Conservation (phyloP, 192 early-diverging fungal genomes). For the Fimicolochytrium jonesii region DNA sequence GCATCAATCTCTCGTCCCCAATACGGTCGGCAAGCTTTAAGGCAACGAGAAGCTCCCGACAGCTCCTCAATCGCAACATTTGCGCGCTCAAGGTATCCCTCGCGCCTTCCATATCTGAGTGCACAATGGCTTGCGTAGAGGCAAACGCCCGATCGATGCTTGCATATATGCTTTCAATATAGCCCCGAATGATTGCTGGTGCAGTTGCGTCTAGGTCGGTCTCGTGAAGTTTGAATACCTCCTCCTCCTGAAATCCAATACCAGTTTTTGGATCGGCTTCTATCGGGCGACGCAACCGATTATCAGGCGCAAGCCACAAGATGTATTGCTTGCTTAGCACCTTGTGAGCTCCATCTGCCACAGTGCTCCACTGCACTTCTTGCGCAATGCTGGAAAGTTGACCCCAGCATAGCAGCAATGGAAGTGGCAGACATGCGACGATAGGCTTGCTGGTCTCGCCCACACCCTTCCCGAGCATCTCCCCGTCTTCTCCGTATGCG, state of each 20-base stretch:
- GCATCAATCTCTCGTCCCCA: constrained; percentile 14
- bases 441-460: constrained; percentile 27
- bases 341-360: constrained; percentile 26
- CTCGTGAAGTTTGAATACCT: constrained; percentile 7
- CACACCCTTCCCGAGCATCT: constrained; percentile 34
- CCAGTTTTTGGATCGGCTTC: neutral
- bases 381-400: constrained; percentile 26
- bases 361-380: constrained; percentile 22
- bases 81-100: constrained; percentile 17
- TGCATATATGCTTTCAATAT: constrained; percentile 27
- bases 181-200: constrained; percentile 9
- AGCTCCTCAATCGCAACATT: constrained; percentile 11
- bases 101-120: constrained; percentile 23
- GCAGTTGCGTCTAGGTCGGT: constrained; percentile 15
- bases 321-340: constrained; percentile 25
- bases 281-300: constrained; percentile 1
- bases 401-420: constrained; percentile 32
- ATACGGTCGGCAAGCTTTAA: constrained; percentile 26
- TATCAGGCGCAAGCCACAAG: constrained; percentile 7
- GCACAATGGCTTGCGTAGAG: constrained; percentile 16
- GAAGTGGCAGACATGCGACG: constrained; percentile 31
- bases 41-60: constrained; percentile 26
- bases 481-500: constrained; percentile 29
- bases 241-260: no score
- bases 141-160: constrained; percentile 25